A percentile compares a stretch with the other conserved stretches of the same genome.
These are phyloP conservation scores for Rhipidocladum racemiflorum DNA, from an alignment of 176 grass and related monocot genomes.

Conservation along the genomic window DNA sequence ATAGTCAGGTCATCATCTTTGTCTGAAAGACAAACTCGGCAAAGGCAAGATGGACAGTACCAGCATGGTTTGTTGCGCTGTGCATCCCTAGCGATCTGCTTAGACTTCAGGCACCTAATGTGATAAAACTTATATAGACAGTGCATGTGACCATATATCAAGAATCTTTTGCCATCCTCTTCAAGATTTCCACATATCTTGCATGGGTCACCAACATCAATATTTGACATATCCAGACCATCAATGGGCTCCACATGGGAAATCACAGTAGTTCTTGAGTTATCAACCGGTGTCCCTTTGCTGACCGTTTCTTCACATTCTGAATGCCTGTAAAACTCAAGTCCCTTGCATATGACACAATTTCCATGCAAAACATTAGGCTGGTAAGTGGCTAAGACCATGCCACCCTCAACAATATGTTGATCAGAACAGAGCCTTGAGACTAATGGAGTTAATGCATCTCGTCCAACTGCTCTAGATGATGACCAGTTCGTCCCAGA, in stretches of 20 bases:
- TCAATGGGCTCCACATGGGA: conserved; percentile 28
- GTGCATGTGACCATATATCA: conserved; percentile 61
- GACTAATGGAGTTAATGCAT: too few species aligned
- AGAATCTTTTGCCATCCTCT: conserved; percentile 65
- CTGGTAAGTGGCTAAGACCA: not conserved
- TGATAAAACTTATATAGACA: conserved; percentile 89
- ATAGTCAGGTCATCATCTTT: conserved; percentile 74
- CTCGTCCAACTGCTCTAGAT: too few species aligned
- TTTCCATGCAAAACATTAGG: conserved; percentile 34
- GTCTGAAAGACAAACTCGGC: conserved; percentile 63
- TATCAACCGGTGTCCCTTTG: conserved; percentile 9
- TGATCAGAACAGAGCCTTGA: too few species aligned
- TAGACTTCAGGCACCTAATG: conserved; percentile 58
- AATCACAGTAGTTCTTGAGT: conserved; percentile 31
- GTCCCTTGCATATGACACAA: conserved; percentile 49
- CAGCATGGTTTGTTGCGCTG: conserved; percentile 50
- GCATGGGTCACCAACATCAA: conserved; percentile 45
- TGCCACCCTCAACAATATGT: conserved; percentile 20
- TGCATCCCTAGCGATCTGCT: conserved; percentile 48
- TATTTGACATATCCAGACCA: conserved; percentile 18
- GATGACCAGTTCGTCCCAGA: too few species aligned
- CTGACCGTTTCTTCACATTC: conserved; percentile 22
- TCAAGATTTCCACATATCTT: conserved; percentile 75
- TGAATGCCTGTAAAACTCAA: conserved; percentile 31
- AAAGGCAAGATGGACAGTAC: conserved; percentile 94